Conservation (phyloP, 208 protist genomes). For the Entamoeba histolytica region DNA sequence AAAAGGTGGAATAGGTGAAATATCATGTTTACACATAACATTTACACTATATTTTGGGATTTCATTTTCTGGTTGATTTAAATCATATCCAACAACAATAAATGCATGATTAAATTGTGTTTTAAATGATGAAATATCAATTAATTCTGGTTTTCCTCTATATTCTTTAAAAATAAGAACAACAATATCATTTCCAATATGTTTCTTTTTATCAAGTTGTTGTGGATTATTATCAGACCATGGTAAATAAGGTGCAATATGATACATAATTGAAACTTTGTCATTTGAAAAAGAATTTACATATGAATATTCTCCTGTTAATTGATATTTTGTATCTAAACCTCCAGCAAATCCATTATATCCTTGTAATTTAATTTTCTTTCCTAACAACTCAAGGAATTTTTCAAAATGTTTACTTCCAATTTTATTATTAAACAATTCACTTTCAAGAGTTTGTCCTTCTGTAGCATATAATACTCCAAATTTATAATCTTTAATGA, state of each 20-base stretch:
- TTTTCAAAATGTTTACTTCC: background rate
- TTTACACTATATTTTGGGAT: background rate
- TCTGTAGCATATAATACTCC: background rate
- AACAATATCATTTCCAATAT: slow-evolving; percentile 4
- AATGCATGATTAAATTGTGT: background rate
- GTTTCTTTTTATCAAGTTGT: background rate
- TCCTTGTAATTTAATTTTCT: background rate
- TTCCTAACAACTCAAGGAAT: background rate
- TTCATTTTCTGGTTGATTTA: background rate
- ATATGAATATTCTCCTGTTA: background rate
- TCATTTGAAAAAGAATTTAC: background rate
- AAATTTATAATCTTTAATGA: background rate
- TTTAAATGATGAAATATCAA: background rate
- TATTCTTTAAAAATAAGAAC: background rate
- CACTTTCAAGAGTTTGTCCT: background rate
- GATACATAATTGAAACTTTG: background rate
- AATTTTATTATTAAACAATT: background rate
- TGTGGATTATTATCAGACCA: background rate
- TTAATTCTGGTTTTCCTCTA: background rate
- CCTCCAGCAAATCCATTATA: background rate
- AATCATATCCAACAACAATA: background rate
- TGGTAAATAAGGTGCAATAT: background rate
- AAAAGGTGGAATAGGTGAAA: background rate
- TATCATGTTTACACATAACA: background rate
- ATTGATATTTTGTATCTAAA: background rate